Evolutionary conservation across 2,329 filamentous ascomycete species (phyloP).

Genomic region (Aureobasidium sp.): DNA sequence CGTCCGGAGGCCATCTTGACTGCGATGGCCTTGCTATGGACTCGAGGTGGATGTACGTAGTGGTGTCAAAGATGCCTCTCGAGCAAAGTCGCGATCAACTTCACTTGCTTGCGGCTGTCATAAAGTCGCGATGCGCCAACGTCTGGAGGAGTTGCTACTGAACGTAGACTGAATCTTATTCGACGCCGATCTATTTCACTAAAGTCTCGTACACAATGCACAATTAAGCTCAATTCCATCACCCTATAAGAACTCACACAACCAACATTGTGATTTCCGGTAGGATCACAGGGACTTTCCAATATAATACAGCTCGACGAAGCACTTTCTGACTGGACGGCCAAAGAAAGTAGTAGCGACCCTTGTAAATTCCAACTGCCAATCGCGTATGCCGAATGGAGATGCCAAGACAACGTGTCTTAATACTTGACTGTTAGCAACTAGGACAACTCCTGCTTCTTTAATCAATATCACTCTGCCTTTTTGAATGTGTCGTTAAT

Average conservation of each 20-base stretch:
- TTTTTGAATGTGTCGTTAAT: background rate
- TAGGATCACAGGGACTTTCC: background rate
- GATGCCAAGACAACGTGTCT: conserved; percentile 9
- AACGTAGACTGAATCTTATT: background rate
- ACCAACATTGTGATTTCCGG: background rate
- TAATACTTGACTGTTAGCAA: background rate
- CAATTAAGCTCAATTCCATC: background rate
- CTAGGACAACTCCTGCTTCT: background rate
- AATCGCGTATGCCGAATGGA: background rate
- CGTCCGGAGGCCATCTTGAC: conserved; percentile 1
- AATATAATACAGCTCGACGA: too few species aligned
- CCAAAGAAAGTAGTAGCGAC: background rate
- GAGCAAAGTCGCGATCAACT: background rate
- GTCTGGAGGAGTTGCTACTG: background rate
- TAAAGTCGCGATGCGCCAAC: background rate
- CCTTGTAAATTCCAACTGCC: background rate
- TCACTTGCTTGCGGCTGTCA: background rate
- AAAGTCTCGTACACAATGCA: background rate
- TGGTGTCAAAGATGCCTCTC: background rate
- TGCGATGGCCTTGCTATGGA: background rate
- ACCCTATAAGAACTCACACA: background rate
- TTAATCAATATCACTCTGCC: background rate
- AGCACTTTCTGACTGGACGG: too few species aligned
- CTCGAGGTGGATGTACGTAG: background rate
- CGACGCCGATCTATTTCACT: background rate